phyloP scores from a whole-genome alignment of 1,284 basidiomycete genomes.

The Naganishia sp. region DNA sequence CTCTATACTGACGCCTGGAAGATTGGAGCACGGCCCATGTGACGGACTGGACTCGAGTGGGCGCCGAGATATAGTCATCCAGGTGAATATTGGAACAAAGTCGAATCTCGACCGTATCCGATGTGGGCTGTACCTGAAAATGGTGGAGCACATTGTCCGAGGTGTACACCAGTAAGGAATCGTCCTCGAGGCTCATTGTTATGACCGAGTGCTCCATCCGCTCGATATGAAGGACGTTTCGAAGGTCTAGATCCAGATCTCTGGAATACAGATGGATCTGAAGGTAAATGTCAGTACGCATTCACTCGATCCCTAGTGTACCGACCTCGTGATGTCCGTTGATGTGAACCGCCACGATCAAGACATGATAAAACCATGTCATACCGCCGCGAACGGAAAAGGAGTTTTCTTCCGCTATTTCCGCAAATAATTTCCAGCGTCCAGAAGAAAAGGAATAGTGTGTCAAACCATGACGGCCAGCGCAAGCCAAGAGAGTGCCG shows the following conservation, averaged over 20 bases:
- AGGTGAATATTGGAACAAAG: conserved; percentile 95
- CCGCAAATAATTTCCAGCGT: conserved; percentile 88
- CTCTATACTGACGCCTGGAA: conserved; percentile 74
- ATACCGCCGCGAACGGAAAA: conserved; percentile 89
- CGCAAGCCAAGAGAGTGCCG: conserved; percentile 88
- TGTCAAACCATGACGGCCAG: conserved; percentile 84
- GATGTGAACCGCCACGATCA: conserved; percentile 88
- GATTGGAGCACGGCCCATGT: conserved; percentile 96
- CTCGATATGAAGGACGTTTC: conserved; percentile 81
- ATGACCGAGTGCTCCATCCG: conserved; percentile 75
- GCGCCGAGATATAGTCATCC: conserved; percentile 82
- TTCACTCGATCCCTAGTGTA: conserved; percentile 3
- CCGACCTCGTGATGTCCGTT: conserved; percentile 72
- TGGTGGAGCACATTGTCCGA: conserved; percentile 94
- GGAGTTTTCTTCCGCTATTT: conserved; percentile 81
- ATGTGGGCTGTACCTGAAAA: conserved; percentile 84
- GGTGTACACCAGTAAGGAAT: conserved; percentile 94
- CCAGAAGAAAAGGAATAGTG: conserved; percentile 94
- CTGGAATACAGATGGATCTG: conserved; percentile 94
- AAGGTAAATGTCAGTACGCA: conserved; percentile 2
- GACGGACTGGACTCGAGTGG: conserved; percentile 80
- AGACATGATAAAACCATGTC: conserved; percentile 94
- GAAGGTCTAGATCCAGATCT: conserved; percentile 83
- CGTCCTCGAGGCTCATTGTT: conserved; percentile 88
- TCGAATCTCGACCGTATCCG: conserved; percentile 79